These are phyloP conservation scores for Cotoneaster glaucophyllus DNA, from an alignment of 306 rosid species.

Conservation along the genomic window DNA sequence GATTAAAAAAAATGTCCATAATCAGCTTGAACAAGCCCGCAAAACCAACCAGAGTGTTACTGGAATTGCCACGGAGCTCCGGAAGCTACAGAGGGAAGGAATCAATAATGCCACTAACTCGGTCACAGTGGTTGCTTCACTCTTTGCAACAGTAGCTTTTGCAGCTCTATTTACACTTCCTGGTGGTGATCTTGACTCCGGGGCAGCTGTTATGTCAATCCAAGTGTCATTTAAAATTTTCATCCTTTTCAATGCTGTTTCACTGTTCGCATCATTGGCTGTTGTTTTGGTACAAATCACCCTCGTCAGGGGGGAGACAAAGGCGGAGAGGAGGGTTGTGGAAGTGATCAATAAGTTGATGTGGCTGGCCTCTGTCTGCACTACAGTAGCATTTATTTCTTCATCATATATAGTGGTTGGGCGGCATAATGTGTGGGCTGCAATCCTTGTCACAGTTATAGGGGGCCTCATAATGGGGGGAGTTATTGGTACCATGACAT, in stretches of 20 bases:
- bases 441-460: slow-evolving; percentile 48
- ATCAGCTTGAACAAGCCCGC: slow-evolving; percentile 82
- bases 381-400: slow-evolving; percentile 61
- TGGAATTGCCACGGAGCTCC: slow-evolving; percentile 71
- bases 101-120: slow-evolving; percentile 80
- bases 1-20: slow-evolving; percentile 66
- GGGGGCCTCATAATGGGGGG: slow-evolving; percentile 57
- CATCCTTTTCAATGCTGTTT: slow-evolving; percentile 57
- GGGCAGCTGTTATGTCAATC: slow-evolving; percentile 47
- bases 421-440: slow-evolving; percentile 65
- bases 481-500: slow-evolving; percentile 77
- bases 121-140: slow-evolving; percentile 80
- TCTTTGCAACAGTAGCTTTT: slow-evolving; percentile 81
- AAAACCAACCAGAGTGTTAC: slow-evolving; percentile 61
- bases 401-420: slow-evolving; percentile 78
- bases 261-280: slow-evolving; percentile 71
- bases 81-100: slow-evolving; percentile 66
- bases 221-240: slow-evolving; percentile 52
- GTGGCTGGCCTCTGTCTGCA: slow-evolving; percentile 85
- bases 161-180: slow-evolving; percentile 89
- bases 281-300: slow-evolving; percentile 92
- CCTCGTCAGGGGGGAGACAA: slow-evolving; percentile 69
- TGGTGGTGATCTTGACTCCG: slow-evolving; percentile 53
- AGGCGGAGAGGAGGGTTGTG: slow-evolving; percentile 66
- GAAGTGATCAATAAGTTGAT: slow-evolving; percentile 83